A percentile compares a stretch with the other conserved stretches of the same genome.
Conservation (phyloP, 441 rosid species). For the Erysimum cheiri region DNA sequence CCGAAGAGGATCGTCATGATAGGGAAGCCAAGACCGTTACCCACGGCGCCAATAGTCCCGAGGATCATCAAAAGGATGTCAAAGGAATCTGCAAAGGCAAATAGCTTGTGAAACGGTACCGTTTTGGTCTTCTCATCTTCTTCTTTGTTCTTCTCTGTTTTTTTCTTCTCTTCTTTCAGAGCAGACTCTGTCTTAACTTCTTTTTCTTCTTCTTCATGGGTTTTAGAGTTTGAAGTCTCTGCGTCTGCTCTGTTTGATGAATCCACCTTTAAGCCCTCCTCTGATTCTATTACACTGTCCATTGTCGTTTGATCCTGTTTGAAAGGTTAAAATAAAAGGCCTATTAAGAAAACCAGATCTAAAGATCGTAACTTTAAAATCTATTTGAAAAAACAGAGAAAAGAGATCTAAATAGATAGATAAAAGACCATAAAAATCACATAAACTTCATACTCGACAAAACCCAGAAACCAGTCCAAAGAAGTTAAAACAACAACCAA, state of each 20-base stretch:
- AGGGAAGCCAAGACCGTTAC: constrained; percentile 24
- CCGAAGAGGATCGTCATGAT: constrained; percentile 59
- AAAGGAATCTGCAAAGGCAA: constrained; percentile 24
- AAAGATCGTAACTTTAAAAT: constrained; percentile 1
- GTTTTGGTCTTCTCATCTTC: constrained; percentile 23
- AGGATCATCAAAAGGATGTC: constrained; percentile 36
- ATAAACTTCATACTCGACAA: not conserved
- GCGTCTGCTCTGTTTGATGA: constrained; percentile 19
- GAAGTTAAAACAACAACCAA: not conserved
- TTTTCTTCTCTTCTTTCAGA: constrained; percentile 1
- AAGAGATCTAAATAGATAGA: not conserved
- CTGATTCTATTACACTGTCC: constrained; percentile 42
- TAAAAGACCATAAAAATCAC: not conserved
- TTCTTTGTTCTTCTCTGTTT: constrained; percentile 23
- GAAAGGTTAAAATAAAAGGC: too few species aligned
- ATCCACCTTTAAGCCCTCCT: constrained; percentile 36
- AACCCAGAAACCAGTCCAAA: constrained; percentile 26
- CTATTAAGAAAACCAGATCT: not conserved
- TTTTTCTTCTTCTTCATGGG: constrained; percentile 36
- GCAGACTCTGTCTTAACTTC: constrained; percentile 35
- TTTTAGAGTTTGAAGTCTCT: constrained; percentile 48
- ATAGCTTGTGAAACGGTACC: constrained; percentile 4
- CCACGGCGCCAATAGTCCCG: constrained; percentile 10
- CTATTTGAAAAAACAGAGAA: not conserved
- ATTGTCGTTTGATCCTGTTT: constrained; percentile 21